These are phyloP conservation scores for Darksidea phi DNA, from an alignment of 495 filamentous ascomycete species.

Conservation along the genomic window DNA sequence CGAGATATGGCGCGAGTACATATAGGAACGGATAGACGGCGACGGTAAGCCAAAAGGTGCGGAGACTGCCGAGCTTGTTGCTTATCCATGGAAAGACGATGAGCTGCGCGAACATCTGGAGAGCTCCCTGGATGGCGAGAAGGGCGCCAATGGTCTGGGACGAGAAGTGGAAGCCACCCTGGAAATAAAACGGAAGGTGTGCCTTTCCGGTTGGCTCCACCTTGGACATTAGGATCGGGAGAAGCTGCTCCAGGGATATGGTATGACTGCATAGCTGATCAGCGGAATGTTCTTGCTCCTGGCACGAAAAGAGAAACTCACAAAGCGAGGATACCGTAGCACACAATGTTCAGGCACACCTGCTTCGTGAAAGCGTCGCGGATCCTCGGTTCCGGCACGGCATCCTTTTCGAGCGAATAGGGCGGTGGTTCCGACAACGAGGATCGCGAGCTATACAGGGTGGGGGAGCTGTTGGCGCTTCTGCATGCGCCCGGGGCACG, in stretches of 20 bases:
- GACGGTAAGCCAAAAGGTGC: constrained; percentile 76
- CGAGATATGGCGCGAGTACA: constrained; percentile 81
- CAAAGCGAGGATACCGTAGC: constrained; percentile 93
- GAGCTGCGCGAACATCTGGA: constrained; percentile 80
- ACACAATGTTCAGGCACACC: constrained; percentile 78
- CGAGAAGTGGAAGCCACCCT: constrained; percentile 76
- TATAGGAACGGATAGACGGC: constrained; percentile 86
- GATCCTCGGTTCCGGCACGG: constrained; percentile 27
- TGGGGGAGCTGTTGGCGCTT: constrained; percentile 57
- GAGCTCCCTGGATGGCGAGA: constrained; percentile 82
- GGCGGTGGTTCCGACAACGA: constrained; percentile 36
- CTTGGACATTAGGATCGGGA: constrained; percentile 88
- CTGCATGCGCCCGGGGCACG: constrained; percentile 63
- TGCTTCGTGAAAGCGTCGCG: constrained; percentile 71
- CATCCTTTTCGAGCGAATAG: constrained; percentile 27
- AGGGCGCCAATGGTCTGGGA: constrained; percentile 84
- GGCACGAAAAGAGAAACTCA: constrained; percentile 57
- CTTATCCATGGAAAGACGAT: constrained; percentile 78
- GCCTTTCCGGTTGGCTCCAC: constrained; percentile 55
- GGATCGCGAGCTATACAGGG: constrained; percentile 38
- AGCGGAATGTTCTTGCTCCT: constrained; percentile 10
- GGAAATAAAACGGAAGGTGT: constrained; percentile 80
- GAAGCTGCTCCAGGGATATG: constrained; percentile 90
- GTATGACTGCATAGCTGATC: constrained; percentile 60
- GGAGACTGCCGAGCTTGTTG: constrained; percentile 67